These are phyloP conservation scores for Platismatia glauca DNA, from an alignment of 495 filamentous ascomycete genomes.

Conservation along the genomic window DNA sequence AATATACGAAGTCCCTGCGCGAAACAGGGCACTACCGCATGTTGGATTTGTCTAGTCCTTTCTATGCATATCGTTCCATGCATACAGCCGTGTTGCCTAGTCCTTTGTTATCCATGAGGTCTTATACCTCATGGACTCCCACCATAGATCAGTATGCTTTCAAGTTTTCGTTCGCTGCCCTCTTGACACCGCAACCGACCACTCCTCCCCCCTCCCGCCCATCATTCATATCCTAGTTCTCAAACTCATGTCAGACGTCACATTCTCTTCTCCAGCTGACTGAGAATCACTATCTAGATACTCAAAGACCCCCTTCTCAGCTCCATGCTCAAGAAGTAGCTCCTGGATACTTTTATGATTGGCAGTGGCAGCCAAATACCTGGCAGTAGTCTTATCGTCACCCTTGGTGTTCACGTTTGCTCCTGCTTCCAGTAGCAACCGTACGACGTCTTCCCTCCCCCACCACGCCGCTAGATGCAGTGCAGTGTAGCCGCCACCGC, in stretches of 20 bases:
- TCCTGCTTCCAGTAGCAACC: not conserved
- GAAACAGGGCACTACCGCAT: no score
- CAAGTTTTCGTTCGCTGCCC: no score
- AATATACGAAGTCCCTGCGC: no score
- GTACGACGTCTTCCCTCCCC: not conserved
- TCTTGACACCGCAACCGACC: no score
- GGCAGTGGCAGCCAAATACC: not conserved
- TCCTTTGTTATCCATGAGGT: no score
- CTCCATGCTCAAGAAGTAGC: constrained; percentile 1
- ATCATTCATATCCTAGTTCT: no score
- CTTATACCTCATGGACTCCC: no score
- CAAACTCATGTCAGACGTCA: not conserved
- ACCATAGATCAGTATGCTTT: no score
- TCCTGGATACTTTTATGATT: not conserved
- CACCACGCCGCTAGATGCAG: not conserved
- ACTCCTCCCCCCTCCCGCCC: no score
- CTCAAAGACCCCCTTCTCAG: not conserved
- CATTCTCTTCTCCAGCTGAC: not conserved
- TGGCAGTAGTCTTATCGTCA: not conserved
- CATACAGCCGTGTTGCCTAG: no score
- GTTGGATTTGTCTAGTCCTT: no score
- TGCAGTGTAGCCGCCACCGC: not conserved
- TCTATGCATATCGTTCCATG: no score
- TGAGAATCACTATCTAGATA: not conserved
- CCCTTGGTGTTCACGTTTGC: not conserved